Conservation (phyloP, 1,284 basidiomycete genomes). For the Coniferiporia weirii region DNA sequence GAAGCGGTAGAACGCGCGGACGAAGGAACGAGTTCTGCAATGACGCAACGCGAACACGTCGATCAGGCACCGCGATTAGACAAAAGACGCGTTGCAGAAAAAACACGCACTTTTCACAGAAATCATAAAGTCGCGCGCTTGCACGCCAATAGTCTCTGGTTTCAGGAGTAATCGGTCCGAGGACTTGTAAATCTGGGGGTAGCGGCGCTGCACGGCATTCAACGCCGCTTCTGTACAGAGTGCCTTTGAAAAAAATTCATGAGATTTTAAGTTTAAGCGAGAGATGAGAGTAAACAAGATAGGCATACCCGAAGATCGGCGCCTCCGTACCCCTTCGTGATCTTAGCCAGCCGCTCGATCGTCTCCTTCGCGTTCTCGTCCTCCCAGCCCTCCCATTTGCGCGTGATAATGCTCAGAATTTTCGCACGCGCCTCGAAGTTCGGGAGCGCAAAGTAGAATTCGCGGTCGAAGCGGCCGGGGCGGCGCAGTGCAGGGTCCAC, state of each 20-base stretch:
- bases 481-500: conserved; percentile 93
- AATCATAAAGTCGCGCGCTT: conserved; percentile 95
- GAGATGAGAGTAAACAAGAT: background rate
- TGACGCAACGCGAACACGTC: conserved; percentile 1
- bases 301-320: conserved; percentile 85
- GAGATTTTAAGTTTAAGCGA: background rate
- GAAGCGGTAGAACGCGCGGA: conserved; percentile 89
- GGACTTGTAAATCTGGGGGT: conserved; percentile 97
- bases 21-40: conserved; percentile 84
- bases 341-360: conserved; percentile 70
- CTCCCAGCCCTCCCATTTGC: conserved; percentile 85
- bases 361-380: conserved; percentile 47
- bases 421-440: conserved; percentile 79
- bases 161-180: conserved; percentile 82
- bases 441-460: conserved; percentile 97
- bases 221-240: conserved; percentile 95
- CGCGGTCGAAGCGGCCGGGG: conserved; percentile 95
- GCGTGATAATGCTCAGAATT: conserved; percentile 91
- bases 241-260: conserved; percentile 46
- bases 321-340: conserved; percentile 98
- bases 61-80: conserved; percentile 12
- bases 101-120: conserved; percentile 82
- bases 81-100: conserved; percentile 1
- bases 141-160: conserved; percentile 82
- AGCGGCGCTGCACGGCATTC: conserved; percentile 93